These are phyloP conservation scores for Exophiala viscosa DNA, from an alignment of 2,329 filamentous ascomycete genomes.

Conservation along the genomic window DNA sequence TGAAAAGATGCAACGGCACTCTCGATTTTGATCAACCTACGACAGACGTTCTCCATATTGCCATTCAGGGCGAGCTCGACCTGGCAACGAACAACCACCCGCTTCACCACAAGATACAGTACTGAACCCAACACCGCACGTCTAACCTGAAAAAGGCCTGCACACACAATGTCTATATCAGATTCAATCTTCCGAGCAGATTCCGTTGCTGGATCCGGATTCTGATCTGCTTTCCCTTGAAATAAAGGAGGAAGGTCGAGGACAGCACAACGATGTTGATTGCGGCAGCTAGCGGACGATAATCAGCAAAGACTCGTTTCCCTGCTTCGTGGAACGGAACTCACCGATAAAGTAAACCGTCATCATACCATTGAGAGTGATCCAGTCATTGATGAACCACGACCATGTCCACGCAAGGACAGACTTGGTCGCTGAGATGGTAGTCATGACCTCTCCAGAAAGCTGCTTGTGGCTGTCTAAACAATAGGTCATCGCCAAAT, in stretches of 20 bases:
- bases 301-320: too few species aligned
- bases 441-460: slow-evolving; percentile 3
- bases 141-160: too few species aligned
- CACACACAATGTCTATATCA: too few species aligned
- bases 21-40: too few species aligned
- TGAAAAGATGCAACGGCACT: too few species aligned
- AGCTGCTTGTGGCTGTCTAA: slow-evolving; percentile 2
- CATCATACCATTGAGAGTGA: neutral
- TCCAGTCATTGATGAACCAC: neutral
- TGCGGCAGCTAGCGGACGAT: slow-evolving; percentile 7
- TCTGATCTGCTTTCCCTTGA: slow-evolving; percentile 1
- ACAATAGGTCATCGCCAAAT: neutral
- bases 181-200: neutral
- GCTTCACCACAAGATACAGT: too few species aligned
- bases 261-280: slow-evolving; percentile 1
- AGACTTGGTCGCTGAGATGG: slow-evolving; percentile 1
- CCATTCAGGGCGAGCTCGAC: too few species aligned
- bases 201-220: slow-evolving; percentile 1
- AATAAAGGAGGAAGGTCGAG: neutral
- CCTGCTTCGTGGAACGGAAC: too few species aligned
- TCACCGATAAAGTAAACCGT: neutral
- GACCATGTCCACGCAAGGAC: neutral
- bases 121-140: too few species aligned
- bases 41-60: too few species aligned
- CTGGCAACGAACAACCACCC: too few species aligned